Conservation (phyloP, 441 rosid genomes). For the Gossypium laxum region DNA sequence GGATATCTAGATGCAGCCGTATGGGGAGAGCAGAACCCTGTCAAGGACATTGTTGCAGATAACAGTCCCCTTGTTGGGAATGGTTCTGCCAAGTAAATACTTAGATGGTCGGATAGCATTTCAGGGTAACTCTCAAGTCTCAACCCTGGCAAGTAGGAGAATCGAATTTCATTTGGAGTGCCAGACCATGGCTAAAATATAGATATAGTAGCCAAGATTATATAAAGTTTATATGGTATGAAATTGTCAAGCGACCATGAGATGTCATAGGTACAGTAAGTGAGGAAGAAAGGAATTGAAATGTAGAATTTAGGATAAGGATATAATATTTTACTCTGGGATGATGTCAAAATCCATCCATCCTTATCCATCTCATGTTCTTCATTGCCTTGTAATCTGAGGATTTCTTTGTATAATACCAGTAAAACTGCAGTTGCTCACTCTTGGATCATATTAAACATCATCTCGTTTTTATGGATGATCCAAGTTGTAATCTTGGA, state of each 20-base stretch:
- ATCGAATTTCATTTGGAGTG: background rate
- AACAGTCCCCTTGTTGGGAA: constrained; percentile 21
- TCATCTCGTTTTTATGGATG: background rate
- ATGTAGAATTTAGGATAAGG: background rate
- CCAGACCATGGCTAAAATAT: constrained; percentile 1
- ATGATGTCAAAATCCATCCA: background rate
- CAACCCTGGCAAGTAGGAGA: background rate
- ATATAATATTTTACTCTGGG: background rate
- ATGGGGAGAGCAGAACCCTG: constrained; percentile 67
- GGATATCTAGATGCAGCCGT: constrained; percentile 71
- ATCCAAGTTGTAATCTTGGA: background rate
- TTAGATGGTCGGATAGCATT: background rate
- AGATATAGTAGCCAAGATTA: background rate
- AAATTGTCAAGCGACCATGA: background rate
- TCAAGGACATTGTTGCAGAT: constrained; percentile 37
- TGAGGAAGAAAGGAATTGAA: background rate
- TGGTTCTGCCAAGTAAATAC: constrained; percentile 12
- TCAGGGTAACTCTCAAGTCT: background rate
- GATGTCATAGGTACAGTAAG: background rate
- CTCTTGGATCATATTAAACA: too few species aligned
- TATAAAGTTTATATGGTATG: background rate
- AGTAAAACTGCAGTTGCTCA: too few species aligned
- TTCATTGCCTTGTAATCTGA: background rate
- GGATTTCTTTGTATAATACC: too few species aligned
- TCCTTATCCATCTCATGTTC: background rate